Base-by-base conservation (phyloP, 495 filamentous ascomycete genomes). In the Rostrohypoxylon terebratum region DNA sequence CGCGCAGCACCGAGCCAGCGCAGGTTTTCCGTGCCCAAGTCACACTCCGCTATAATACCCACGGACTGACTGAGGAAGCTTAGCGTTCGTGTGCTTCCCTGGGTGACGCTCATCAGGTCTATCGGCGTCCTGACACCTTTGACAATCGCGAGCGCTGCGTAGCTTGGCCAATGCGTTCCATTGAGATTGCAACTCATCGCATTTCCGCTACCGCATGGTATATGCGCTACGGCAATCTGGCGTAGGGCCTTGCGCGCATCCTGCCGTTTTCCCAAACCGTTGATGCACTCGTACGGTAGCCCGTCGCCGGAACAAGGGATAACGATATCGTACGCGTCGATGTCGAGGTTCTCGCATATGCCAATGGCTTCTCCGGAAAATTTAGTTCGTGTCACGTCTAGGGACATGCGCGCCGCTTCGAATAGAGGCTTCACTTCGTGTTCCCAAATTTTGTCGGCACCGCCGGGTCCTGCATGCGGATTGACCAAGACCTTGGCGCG, bases 201-300 rank as follows among this genome's bases (percentile, higher is more conserved):
- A 77, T 99, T 99, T 3, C 95, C 96, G 50, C 92, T 93, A 6
- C 96, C 96, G 76, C 95, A 96, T 8, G 96, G 96, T 8, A 99
- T 84, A 75, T 97, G 89, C n/a, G 90, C 89, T 9, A 99, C 88
- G 8, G 96, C 93, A n/a, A 97, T 78, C 72, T 91, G 92, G 4
- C 82, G 81, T 69, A 99, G 78, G 0, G 94, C 96, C 53, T 86
- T 87, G 50, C 86, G 81, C 23, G 93, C 94, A 80, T 98, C 90
- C 6, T 82, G 71, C 50, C 92, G 90, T 78, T 90, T 91, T 14
- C 85, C 93, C 21, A 99, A 77, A 7, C 96, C 96, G 76, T 99
- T 98, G 84, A 97, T 97, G 11, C 97, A 92, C 80, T 99, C 95
- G 75, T 97, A 91, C 0, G 93, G 92, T 16, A 97, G 77, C 10